Percentiles rank a stretch among this genome's conserved stretches.
phyloP scores from a whole-genome alignment of 2,329 filamentous ascomycete species.

The Cladosporium sp. region DNA sequence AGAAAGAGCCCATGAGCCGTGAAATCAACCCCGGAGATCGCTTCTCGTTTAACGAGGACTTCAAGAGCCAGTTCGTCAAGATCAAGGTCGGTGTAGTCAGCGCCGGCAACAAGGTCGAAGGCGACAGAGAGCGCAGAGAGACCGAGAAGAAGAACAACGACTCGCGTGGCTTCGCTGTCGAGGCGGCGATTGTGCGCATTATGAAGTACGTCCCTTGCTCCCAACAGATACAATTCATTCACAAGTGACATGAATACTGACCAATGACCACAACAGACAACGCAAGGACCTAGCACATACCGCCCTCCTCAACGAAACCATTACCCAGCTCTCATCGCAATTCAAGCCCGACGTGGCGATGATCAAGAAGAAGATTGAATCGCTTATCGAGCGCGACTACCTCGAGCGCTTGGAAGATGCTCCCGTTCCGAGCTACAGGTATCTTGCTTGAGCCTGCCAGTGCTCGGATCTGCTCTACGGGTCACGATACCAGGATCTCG shows the following conservation, averaged over 20 bases:
- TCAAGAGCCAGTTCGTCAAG: constrained; percentile 76
- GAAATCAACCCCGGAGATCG: constrained; percentile 69
- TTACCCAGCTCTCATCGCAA: constrained; percentile 62
- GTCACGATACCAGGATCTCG: neutral
- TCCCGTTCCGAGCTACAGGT: constrained; percentile 61
- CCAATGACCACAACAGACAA: constrained; percentile 48
- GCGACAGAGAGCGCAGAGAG: constrained; percentile 58
- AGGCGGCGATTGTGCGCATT: constrained; percentile 73
- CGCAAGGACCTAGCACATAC: constrained; percentile 68
- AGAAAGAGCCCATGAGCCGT: constrained; percentile 76
- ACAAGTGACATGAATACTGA: too few relatives aligned
- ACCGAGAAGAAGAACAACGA: constrained; percentile 75
- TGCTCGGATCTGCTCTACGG: neutral
- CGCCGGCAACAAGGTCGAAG: constrained; percentile 79
- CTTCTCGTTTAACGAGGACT: constrained; percentile 78
- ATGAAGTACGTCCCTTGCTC: constrained; percentile 66
- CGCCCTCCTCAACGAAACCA: constrained; percentile 66
- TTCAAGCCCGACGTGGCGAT: constrained; percentile 74
- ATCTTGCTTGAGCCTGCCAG: constrained; percentile 55
- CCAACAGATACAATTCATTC: neutral
- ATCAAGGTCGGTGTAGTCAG: constrained; percentile 86
- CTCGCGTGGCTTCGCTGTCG: constrained; percentile 65
- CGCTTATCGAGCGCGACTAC: constrained; percentile 72
- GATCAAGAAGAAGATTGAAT: constrained; percentile 78
- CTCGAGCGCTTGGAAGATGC: constrained; percentile 69